Evolutionary conservation across 1,139 yeast genomes (phyloP), one percentile per base, ranked within the genome.

Genomic region (Scheffersomyces segobiensis): DNA sequence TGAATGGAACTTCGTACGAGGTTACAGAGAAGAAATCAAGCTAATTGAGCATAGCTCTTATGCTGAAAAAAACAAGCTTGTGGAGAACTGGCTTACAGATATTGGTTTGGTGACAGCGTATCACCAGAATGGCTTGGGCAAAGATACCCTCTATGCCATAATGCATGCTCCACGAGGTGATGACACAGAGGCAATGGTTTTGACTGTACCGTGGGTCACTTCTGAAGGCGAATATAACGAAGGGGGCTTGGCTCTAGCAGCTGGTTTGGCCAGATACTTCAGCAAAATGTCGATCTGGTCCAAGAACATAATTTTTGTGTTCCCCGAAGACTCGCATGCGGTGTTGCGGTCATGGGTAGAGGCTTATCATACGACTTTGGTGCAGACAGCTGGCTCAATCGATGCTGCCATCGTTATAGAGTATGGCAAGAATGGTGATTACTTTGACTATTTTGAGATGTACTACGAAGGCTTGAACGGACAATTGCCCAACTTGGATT

Each of bases 131-230:
- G 65, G 65, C 20, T 65, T 65, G 48, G 57, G 65, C 21, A 65
- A 67, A 21, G 77, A 77, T 55, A 88, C 92, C 19, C 78, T 92
- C 49, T 95, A 93, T 70, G 97, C 93, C 0, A 85, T 93, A 18
- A 81, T 91, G 75, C 97, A 92, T 69, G 96, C 97, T 0, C 97
- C 98, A 2, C 78, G 97, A 63, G 98, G 98, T 24, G 98, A 95
- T 67, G 96, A 95, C 61, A 93, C 98, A 1, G 99, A 96, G 71
- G 93, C 98, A 0, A 89, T 96, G 86, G 97, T 93, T 2, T 73
- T 96, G 53, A 90, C 89, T 10, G 93, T 96, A 6, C 98, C 99
- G 0, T 95, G 97, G 96, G 73, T 68, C 54, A 83, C 86, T 6
- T 71, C 81, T 0, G 91, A 88, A 62, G 75, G 81, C 42, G 86